A percentile compares a stretch with the other conserved stretches of the same genome.
phyloP scores from a whole-genome alignment of 1,284 basidiomycete species.

The Cutaneotrichosporon mucoides region DNA sequence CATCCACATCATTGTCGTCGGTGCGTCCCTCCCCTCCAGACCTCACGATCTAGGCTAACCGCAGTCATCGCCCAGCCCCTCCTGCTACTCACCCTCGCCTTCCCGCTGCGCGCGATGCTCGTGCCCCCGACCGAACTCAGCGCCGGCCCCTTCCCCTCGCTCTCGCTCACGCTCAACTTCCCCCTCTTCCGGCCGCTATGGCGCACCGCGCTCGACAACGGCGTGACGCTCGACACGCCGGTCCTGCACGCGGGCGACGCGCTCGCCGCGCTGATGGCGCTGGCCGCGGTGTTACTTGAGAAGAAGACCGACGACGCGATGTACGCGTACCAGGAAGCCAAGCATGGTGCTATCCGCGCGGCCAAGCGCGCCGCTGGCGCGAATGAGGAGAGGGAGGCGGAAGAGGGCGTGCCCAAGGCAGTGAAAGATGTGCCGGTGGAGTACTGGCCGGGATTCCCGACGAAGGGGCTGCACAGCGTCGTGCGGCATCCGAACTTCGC shows the following conservation, averaged over 20 bases:
- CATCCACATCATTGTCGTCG: conserved; percentile 73
- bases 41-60: too few species aligned
- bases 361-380: too few species aligned
- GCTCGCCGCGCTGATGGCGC: conserved; percentile 53
- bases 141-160: conserved; percentile 7
- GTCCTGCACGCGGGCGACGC: conserved; percentile 62
- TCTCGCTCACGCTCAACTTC: neutral
- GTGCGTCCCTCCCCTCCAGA: too few species aligned
- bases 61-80: conserved; percentile 35
- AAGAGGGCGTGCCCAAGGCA: conserved; percentile 20
- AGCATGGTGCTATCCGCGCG: conserved; percentile 53
- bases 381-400: too few species aligned
- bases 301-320: conserved; percentile 88
- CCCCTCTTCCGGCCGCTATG: neutral
- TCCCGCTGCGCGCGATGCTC: conserved; percentile 47
- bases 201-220: conserved; percentile 42
- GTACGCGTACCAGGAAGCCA: conserved; percentile 72
- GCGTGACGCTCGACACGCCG: conserved; percentile 28
- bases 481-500: conserved; percentile 87
- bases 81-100: conserved; percentile 68
- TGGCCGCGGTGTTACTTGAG: conserved; percentile 63
- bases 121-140: conserved; percentile 18
- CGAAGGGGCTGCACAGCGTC: conserved; percentile 78
- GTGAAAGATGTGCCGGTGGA: conserved; percentile 34
- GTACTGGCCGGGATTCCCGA: conserved; percentile 72